A percentile compares a stretch with the other conserved stretches of the same genome.
phyloP scores from a whole-genome alignment of 2,329 filamentous ascomycete species.

The Trichoderma brevicompactum region DNA sequence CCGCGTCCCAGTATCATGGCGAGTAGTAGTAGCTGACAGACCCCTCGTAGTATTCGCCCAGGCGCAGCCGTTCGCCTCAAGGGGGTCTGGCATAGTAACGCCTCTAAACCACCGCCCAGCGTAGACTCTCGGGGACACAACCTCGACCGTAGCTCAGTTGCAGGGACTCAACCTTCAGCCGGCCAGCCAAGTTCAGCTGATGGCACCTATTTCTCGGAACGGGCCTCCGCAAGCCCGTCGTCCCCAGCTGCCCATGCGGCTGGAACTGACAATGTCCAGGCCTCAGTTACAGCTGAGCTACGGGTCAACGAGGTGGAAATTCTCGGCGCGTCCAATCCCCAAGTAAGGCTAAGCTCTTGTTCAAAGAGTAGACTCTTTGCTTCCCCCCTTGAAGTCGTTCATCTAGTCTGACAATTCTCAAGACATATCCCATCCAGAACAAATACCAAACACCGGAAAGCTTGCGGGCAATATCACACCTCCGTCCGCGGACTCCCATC shows the following conservation, averaged over 20 bases:
- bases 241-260: not conserved
- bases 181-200: not conserved
- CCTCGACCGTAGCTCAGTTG: slow-evolving; percentile 9
- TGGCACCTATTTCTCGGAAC: not conserved
- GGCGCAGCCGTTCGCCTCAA: slow-evolving; percentile 79
- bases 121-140: slow-evolving; percentile 14
- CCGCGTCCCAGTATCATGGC: slow-evolving; percentile 10
- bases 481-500: slow-evolving; percentile 79
- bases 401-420: slow-evolving; percentile 32
- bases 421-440: slow-evolving; percentile 94
- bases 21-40: slow-evolving; percentile 26
- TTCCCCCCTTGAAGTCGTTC: slow-evolving; percentile 1
- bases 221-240: not conserved
- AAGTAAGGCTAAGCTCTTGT: slow-evolving; percentile 58
- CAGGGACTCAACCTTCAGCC: not conserved
- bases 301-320: slow-evolving; percentile 71
- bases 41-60: slow-evolving; percentile 68
- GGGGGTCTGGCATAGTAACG: slow-evolving; percentile 67
- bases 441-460: slow-evolving; percentile 93
- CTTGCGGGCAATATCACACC: slow-evolving; percentile 83
- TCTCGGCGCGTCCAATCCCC: slow-evolving; percentile 77
- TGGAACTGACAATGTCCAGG: not conserved
- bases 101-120: slow-evolving; percentile 20
- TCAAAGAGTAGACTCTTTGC: not conserved
- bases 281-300: slow-evolving; percentile 61